Evolutionary conservation across 768 basidiomycete species (phyloP), one percentile per base, ranked within the genome.

Genomic region (Dioszegia crocea): DNA sequence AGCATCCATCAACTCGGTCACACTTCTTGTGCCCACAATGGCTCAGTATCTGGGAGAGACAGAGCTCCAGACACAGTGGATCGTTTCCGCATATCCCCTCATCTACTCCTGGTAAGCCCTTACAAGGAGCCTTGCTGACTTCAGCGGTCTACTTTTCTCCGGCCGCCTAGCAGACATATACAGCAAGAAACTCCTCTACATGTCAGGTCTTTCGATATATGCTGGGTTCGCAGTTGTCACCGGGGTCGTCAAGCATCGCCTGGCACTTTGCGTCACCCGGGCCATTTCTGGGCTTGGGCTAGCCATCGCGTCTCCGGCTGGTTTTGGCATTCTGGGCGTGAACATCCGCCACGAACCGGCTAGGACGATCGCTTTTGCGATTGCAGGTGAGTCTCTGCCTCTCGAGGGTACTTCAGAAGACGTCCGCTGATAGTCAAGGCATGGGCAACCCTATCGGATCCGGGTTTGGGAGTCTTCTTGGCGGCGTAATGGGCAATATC

Each of bases 391-490:
- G 0, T 91, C 91, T 23, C n/a, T n/a, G 87, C 85, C 1, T 89
- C 90, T 1, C 66, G 91, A 3, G 89, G n/a, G n/a, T n/a, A n/a
- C n/a, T n/a, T n/a, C 91, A 0, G 86, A 82, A 0, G 85, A 83
- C 0, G 78, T 88, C 4, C 89, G 90, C 6, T 19, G 36, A 19
- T 10, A 44, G 23, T 0, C 91, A 90, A 60, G 81, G 86, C 0
- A 86, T 88, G 0, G 91, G 91, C 23, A 88, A 85, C 1, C 89
- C 91, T 0, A 67, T 92, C 4, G 90, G 91, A 0, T 86, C 82
- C 0, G 85, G 83, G 0, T 77, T 88, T 4, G 89, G 90, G 0
- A 80, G 79, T 39, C 77, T 84, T 0, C 55, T 88, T 0, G 89
- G 89, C 12, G 88, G 86, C 8, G 78, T 84, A 1, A 74, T 89